These are phyloP conservation scores for Heliocybe sulcata DNA, from an alignment of 1,284 basidiomycete genomes.

Conservation along the genomic window DNA sequence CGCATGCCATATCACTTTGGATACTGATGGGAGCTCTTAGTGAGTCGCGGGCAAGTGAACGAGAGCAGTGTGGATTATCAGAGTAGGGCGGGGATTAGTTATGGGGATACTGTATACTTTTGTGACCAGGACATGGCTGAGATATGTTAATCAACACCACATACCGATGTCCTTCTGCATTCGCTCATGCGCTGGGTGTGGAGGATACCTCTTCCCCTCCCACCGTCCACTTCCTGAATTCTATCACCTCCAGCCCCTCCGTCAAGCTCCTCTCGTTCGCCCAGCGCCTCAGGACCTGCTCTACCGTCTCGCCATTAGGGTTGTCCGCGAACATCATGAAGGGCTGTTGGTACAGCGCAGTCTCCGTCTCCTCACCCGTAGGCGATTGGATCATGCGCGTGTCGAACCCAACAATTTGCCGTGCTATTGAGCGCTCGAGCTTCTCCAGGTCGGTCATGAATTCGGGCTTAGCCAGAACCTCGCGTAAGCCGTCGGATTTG, in stretches of 20 bases:
- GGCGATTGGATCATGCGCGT: constrained; percentile 49
- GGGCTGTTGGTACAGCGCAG: constrained; percentile 72
- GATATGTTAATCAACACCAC: not conserved
- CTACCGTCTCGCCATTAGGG: constrained; percentile 47
- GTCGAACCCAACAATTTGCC: constrained; percentile 85
- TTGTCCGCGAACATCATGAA: constrained; percentile 70
- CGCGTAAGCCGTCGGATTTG: constrained; percentile 35
- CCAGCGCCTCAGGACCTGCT: constrained; percentile 65
- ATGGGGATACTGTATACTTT: not conserved
- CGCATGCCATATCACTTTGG: too few species aligned
- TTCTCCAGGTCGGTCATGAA: constrained; percentile 51
- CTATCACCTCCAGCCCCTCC: constrained; percentile 47
- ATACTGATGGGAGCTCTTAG: too few species aligned
- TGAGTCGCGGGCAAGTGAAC: not conserved
- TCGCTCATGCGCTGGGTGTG: not conserved
- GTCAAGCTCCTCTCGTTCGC: constrained; percentile 44
- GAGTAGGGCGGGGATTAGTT: not conserved
- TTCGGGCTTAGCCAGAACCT: constrained; percentile 32
- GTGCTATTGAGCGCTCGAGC: constrained; percentile 73
- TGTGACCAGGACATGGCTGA: not conserved
- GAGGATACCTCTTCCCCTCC: constrained; percentile 29
- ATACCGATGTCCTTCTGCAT: too few species aligned
- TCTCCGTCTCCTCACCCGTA: constrained; percentile 39
- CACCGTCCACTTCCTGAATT: constrained; percentile 63
- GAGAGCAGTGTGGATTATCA: not conserved